Percentiles rank a stretch among this genome's conserved stretches.
Evolutionary conservation across 179 eudicot species (phyloP).

Genomic region (Nepenthes alata): DNA sequence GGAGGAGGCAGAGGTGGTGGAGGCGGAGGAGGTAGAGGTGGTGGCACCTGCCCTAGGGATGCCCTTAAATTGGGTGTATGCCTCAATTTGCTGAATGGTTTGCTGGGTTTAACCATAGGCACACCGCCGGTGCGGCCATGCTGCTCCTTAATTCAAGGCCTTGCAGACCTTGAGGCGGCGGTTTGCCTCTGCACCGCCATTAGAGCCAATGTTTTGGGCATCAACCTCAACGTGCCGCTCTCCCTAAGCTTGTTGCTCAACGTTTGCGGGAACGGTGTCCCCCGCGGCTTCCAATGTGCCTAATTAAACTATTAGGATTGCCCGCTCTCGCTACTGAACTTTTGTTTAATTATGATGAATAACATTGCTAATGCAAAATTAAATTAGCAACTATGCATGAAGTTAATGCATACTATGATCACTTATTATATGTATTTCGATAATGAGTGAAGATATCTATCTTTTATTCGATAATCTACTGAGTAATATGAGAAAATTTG

Average conservation of each 20-base stretch:
- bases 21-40: too few species aligned
- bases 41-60: constrained; percentile 14
- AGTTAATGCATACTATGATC: too few species aligned
- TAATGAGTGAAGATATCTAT: too few species aligned
- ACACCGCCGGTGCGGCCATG: constrained; percentile 11
- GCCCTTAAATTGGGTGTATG: constrained; percentile 25
- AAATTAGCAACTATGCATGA: too few species aligned
- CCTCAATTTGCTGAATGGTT: constrained; percentile 14
- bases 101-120: constrained; percentile 11
- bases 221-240: constrained; percentile 22
- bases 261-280: constrained; percentile 1
- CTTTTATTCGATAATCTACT: too few species aligned
- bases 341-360: too few species aligned
- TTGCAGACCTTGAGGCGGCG: constrained; percentile 14
- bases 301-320: background rate
- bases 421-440: too few species aligned
- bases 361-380: too few species aligned
- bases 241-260: constrained; percentile 20
- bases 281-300: constrained; percentile 14
- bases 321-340: too few species aligned
- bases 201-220: constrained; percentile 14
- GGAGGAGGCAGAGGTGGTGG: too few species aligned
- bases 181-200: constrained; percentile 15
- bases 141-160: constrained; percentile 11
- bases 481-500: too few species aligned